Evolutionary conservation across 257 asterid genomes (phyloP).

Genomic region (Gentiana straminea): DNA sequence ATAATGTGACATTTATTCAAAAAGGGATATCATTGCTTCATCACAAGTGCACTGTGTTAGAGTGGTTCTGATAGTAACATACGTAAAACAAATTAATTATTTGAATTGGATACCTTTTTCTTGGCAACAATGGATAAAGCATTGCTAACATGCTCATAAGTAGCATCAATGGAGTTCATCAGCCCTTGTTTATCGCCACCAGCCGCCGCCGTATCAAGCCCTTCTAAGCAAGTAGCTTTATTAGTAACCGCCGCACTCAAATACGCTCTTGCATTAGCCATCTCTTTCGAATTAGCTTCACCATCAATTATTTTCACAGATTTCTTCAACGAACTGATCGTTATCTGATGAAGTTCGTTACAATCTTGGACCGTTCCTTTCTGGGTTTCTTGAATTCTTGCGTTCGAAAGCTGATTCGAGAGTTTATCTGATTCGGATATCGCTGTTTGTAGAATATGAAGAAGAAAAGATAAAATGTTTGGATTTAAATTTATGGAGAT

Average conservation of each 20-base stretch:
- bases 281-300: conserved; percentile 11
- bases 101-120: conserved; percentile 11
- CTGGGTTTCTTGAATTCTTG: conserved; percentile 47
- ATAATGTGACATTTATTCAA: no score
- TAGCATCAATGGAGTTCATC: conserved; percentile 20
- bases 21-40: no score
- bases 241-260: conserved; percentile 77
- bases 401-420: conserved; percentile 30
- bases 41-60: no score
- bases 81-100: not conserved
- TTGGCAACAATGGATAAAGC: conserved; percentile 44
- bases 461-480: conserved; percentile 32
- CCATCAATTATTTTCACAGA: conserved; percentile 29
- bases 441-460: conserved; percentile 53
- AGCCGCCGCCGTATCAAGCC: conserved; percentile 33
- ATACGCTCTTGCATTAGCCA: conserved; percentile 45
- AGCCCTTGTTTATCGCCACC: conserved; percentile 46
- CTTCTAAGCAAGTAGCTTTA: conserved; percentile 66
- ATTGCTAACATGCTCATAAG: conserved; percentile 58
- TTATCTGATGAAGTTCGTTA: conserved; percentile 56
- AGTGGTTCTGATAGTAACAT: conserved; percentile 19
- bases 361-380: conserved; percentile 67
- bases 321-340: conserved; percentile 36
- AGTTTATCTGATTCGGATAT: conserved; percentile 36
- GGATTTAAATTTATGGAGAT: conserved; percentile 47